Evolutionary conservation across 225 moss, liverwort and hornwort species (phyloP).

Genomic region (Pleurozium schreberi): DNA sequence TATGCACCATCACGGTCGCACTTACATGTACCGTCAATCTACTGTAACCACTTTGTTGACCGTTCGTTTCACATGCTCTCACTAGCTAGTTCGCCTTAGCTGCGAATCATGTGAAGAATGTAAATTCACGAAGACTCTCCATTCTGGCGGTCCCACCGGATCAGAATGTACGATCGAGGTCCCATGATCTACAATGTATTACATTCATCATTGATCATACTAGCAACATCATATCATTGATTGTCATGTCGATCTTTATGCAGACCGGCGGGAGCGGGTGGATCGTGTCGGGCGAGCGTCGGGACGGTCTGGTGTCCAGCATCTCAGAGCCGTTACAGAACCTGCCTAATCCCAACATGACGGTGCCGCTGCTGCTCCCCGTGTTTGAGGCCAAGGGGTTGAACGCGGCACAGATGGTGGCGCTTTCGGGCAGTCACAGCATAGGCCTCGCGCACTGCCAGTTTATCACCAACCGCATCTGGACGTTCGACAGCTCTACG

Average conservation of each 20-base stretch:
- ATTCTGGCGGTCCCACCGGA: neutral
- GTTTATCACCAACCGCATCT: neutral
- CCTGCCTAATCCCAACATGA: neutral
- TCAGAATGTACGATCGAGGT: neutral
- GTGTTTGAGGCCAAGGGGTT: neutral
- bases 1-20: neutral
- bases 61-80: neutral
- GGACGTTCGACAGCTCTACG: constrained; percentile 2
- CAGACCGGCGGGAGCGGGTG: neutral
- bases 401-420: constrained; percentile 18
- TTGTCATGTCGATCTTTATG: neutral
- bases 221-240: neutral
- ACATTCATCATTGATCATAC: neutral
- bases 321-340: neutral
- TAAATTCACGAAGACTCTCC: neutral
- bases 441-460: constrained; percentile 4
- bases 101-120: too few species aligned
- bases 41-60: neutral
- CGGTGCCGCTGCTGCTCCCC: neutral
- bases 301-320: neutral
- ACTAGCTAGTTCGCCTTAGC: neutral
- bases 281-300: neutral
- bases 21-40: too few species aligned
- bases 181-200: neutral
- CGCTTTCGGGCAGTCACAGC: constrained; percentile 21